phyloP scores from a whole-genome alignment of 305 asterid genomes.

The Solanum hybrid region DNA sequence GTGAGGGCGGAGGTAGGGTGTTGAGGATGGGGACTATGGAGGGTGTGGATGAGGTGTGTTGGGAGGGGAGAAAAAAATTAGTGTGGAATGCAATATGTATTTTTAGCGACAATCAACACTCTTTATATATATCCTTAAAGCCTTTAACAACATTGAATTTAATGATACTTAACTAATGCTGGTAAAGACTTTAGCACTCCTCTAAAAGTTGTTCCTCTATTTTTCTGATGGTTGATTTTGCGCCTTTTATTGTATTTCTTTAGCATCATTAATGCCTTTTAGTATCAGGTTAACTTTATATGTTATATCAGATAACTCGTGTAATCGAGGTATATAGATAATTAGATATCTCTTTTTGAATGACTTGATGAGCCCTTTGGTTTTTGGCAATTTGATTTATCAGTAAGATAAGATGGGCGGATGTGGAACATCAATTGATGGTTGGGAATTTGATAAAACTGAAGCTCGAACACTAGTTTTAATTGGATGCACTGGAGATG shows the following conservation, averaged over 20 bases:
- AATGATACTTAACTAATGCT: too few relatives aligned
- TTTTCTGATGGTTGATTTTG: background rate
- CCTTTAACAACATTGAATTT: too few relatives aligned
- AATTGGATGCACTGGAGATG: conserved; percentile 68
- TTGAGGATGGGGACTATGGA: background rate
- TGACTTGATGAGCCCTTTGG: background rate
- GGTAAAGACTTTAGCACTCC: too few relatives aligned
- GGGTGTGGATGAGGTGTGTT: background rate
- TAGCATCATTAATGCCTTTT: background rate
- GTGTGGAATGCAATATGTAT: background rate
- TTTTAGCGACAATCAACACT: fast-evolving
- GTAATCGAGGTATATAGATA: too few relatives aligned
- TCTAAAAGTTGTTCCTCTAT: background rate
- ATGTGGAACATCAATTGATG: conserved; percentile 38
- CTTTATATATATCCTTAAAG: too few relatives aligned
- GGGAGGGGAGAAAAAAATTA: background rate
- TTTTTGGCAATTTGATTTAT: background rate
- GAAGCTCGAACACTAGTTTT: conserved; percentile 17
- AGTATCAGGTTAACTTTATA: background rate
- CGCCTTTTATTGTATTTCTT: background rate
- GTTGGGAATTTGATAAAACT: conserved; percentile 48
- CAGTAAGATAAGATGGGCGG: conserved; percentile 49
- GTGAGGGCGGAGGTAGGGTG: background rate
- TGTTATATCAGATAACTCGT: background rate
- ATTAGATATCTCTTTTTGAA: background rate